Percentiles rank a stretch among this genome's conserved stretches.
These are phyloP conservation scores for Kazachstania viticola DNA, from an alignment of 805 yeast genomes.

Conservation along the genomic window DNA sequence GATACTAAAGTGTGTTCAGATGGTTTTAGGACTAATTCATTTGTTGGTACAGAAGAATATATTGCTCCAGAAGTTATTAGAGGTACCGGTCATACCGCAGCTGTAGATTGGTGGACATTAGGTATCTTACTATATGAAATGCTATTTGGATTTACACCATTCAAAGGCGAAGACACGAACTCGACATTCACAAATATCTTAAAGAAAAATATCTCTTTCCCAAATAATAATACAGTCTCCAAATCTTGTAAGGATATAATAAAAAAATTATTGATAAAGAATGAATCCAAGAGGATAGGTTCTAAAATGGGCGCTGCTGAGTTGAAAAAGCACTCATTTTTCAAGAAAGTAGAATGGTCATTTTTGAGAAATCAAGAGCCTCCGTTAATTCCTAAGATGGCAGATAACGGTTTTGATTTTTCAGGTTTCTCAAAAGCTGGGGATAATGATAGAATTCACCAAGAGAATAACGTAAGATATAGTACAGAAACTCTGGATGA, in stretches of 20 bases:
- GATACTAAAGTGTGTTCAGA: constrained; percentile 94
- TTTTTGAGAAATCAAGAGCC: constrained; percentile 84
- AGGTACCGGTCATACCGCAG: constrained; percentile 95
- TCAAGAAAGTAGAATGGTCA: constrained; percentile 93
- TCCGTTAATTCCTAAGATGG: constrained; percentile 84
- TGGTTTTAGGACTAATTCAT: constrained; percentile 92
- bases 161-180: constrained; percentile 82
- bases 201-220: constrained; percentile 72
- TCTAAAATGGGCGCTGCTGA: constrained; percentile 93
- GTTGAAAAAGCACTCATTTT: constrained; percentile 80
- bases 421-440: constrained; percentile 21
- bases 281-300: constrained; percentile 81
- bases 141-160: constrained; percentile 94
- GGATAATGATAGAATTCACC: neutral
- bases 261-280: constrained; percentile 73
- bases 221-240: constrained; percentile 55
- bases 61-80: constrained; percentile 97
- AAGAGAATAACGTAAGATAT: too few species aligned
- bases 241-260: constrained; percentile 71
- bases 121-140: constrained; percentile 90
- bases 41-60: constrained; percentile 98
- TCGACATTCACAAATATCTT: constrained; percentile 81
- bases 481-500: constrained; percentile 7
- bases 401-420: constrained; percentile 42
- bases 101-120: constrained; percentile 99